phyloP scores from a whole-genome alignment of 1,284 basidiomycete genomes.

The Apiotrichum veenhuisii region DNA sequence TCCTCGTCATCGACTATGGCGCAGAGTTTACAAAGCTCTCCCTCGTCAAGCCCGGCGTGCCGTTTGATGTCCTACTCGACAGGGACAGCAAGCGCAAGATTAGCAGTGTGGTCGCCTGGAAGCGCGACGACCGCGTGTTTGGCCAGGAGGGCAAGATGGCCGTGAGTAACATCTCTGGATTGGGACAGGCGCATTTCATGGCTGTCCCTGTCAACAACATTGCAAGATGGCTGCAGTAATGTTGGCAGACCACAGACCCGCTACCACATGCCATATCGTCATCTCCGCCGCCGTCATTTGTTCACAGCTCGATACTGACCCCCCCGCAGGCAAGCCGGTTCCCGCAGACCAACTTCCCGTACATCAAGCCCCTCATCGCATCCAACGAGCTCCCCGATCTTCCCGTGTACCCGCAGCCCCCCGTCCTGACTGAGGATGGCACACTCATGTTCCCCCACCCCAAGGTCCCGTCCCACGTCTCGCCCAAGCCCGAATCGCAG shows the following conservation, averaged over 20 bases:
- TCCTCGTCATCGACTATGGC: constrained; percentile 94
- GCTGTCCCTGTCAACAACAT: not conserved
- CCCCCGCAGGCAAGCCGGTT: constrained; percentile 77
- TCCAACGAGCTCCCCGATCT: constrained; percentile 38
- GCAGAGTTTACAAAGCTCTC: constrained; percentile 94
- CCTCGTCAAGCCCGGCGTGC: constrained; percentile 89
- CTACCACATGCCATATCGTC: no score
- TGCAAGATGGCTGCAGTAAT: no score
- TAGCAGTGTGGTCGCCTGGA: constrained; percentile 81
- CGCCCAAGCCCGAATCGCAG: constrained; percentile 56
- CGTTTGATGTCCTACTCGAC: constrained; percentile 94
- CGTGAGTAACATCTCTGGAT: no score
- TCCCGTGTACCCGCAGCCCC: constrained; percentile 53
- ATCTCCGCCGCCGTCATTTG: no score
- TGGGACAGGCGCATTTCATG: no score
- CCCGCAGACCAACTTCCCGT: constrained; percentile 81
- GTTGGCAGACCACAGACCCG: no score
- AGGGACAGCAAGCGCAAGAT: constrained; percentile 97
- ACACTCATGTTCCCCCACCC: constrained; percentile 61
- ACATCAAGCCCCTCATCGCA: constrained; percentile 78
- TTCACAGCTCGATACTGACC: constrained; percentile 7
- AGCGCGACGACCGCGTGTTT: constrained; percentile 79
- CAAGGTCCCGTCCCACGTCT: constrained; percentile 63
- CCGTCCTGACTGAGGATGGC: constrained; percentile 51
- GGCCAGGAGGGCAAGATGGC: constrained; percentile 81